Percentiles rank a stretch among this genome's conserved stretches.
phyloP scores from a whole-genome alignment of 2,329 filamentous ascomycete species.

The Nemania sp. region DNA sequence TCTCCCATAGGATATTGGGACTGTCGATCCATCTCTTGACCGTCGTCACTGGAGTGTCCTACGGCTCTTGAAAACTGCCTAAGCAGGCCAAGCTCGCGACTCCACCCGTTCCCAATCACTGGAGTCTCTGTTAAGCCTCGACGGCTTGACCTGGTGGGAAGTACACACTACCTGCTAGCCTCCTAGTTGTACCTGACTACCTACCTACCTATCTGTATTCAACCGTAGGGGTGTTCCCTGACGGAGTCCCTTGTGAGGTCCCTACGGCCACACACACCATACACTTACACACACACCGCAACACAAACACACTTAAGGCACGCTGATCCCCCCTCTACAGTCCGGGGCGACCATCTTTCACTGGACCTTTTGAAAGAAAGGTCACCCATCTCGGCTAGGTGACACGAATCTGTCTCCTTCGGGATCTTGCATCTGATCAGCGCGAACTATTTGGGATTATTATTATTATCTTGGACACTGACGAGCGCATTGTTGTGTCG shows the following conservation, averaged over 20 bases:
- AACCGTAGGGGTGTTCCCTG: conserved; percentile 52
- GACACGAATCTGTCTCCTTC: conserved; percentile 59
- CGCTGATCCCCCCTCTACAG: conserved; percentile 66
- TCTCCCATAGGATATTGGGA: conserved; percentile 61
- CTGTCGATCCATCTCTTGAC: conserved; percentile 66
- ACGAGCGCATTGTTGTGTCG: conserved; percentile 27
- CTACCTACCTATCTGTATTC: conserved; percentile 41
- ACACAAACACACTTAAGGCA: conserved; percentile 66
- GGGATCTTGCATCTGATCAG: conserved; percentile 66
- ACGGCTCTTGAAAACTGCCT: conserved; percentile 45
- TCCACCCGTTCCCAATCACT: conserved; percentile 59
- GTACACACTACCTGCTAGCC: conserved; percentile 56
- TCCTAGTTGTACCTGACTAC: conserved; percentile 51
- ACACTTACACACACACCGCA: conserved; percentile 33
- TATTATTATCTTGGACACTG: conserved; percentile 39
- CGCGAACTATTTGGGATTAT: conserved; percentile 55
- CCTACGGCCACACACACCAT: conserved; percentile 43
- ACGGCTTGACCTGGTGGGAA: conserved; percentile 55
- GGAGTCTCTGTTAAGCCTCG: conserved; percentile 57
- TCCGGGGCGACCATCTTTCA: conserved; percentile 55
- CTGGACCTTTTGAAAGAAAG: conserved; percentile 50
- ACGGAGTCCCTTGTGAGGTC: conserved; percentile 53
- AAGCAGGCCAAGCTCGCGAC: conserved; percentile 47
- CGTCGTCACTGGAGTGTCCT: conserved; percentile 60
- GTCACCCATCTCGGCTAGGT: conserved; percentile 52